Evolutionary conservation across 148 eudicot genomes (phyloP), one percentile per base, ranked within the genome.

Genomic region (Linanthus parryae): DNA sequence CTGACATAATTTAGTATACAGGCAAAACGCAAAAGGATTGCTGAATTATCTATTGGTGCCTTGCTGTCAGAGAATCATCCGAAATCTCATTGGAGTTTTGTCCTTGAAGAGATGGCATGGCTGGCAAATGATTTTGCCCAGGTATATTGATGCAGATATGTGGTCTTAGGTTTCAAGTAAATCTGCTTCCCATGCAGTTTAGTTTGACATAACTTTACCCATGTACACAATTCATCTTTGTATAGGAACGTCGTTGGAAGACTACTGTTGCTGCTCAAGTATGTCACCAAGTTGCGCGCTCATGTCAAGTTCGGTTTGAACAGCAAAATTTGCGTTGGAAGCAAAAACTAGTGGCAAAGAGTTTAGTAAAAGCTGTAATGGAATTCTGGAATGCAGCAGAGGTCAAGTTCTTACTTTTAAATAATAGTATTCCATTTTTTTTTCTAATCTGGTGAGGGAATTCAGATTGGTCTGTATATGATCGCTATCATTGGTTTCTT

Each of bases 91-190:
- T 94, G 99, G 99, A 85, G 76, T 62, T 81, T 77, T 68, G 96
- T 94, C 23, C 75, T 94, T 52, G 96, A 88, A 63, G 99, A 94
- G 65, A 88, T 94, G 96, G 64, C 82, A 56, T 94, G 99, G 99
- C 44, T 94, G 79, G 94, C 99, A 7, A 92, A 92, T 76, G 99
- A 92, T 74, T 92, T 88, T 68, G 78, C 91, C 15, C 99, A 92
- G 95, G 98, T 92, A 61, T 68, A 19, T 11, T 26, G 7, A 31
- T 31, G 3, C 7, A 38, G 4, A 38, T 3, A 38, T 5, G 30
- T 28, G 18, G 17, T 29, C 8, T 21, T 25, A 17, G 45, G 13
- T 36, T 23, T 39, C 21, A 13, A 12, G 14, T 19, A 23, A 22
- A 14, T 36, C 18, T 36, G 37, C n/a, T 35, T 36, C 27, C 42